These are phyloP conservation scores for Suhomyces emberorum DNA, from an alignment of 805 yeast species.

Conservation along the genomic window DNA sequence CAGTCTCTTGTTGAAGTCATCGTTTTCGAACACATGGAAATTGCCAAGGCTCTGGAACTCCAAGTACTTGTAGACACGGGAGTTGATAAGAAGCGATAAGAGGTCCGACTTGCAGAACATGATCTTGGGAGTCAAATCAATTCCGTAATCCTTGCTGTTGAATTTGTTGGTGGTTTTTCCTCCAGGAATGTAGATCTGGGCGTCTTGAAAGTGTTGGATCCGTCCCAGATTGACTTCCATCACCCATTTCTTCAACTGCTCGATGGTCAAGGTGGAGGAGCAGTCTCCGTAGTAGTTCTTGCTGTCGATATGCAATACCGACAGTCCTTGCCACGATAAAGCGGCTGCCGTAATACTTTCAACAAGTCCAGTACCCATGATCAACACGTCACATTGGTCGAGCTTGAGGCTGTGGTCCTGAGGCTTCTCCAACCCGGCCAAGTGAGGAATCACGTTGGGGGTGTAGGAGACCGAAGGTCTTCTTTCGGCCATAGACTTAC, in stretches of 20 bases:
- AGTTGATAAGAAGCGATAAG: constrained; percentile 69
- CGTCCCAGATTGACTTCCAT: constrained; percentile 55
- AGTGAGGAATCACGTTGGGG: constrained; percentile 57
- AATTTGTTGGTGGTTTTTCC: constrained; percentile 47
- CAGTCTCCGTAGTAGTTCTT: constrained; percentile 87
- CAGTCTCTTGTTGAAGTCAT: constrained; percentile 75
- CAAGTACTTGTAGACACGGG: constrained; percentile 85
- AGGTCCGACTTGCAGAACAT: constrained; percentile 90
- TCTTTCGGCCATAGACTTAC: constrained; percentile 67
- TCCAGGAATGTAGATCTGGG: constrained; percentile 74
- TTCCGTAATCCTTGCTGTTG: constrained; percentile 72
- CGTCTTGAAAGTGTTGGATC: constrained; percentile 55
- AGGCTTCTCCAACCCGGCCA: constrained; percentile 79
- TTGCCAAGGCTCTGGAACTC: constrained; percentile 87
- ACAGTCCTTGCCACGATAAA: constrained; percentile 97
- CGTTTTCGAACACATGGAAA: constrained; percentile 94
- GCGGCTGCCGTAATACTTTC: constrained; percentile 92
- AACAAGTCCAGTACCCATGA: constrained; percentile 88
- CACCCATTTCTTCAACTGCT: constrained; percentile 84
- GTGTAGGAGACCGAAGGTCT: constrained; percentile 50
- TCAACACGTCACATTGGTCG: constrained; percentile 73
- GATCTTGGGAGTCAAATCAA: constrained; percentile 83
- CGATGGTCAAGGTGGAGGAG: constrained; percentile 80
- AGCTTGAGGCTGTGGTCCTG: constrained; percentile 61
- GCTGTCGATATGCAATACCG: constrained; percentile 83